phyloP scores from a whole-genome alignment of 331 rosid genomes.

The Acacia pycnantha region DNA sequence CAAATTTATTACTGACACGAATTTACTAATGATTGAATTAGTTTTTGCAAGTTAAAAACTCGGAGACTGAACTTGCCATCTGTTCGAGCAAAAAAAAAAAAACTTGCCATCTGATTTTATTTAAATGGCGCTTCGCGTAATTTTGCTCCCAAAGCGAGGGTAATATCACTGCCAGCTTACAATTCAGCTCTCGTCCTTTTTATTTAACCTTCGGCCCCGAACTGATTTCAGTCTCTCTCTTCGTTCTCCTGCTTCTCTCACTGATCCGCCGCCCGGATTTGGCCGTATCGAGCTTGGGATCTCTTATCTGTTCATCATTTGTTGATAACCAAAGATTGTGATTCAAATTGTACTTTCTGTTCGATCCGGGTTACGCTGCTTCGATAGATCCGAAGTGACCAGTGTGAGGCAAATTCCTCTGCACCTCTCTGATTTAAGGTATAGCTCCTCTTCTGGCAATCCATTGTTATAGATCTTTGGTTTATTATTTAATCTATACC shows the following conservation, averaged over 20 bases:
- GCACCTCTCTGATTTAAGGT: constrained; percentile 20
- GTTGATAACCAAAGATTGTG: not conserved
- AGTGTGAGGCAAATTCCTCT: not conserved
- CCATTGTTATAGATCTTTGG: constrained; percentile 21
- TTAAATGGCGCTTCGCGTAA: constrained; percentile 41
- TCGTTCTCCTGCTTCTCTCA: not conserved
- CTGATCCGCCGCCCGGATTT: constrained; percentile 46
- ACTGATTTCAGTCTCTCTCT: not conserved
- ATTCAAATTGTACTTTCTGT: not conserved
- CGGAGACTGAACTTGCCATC: too few species aligned
- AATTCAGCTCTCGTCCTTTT: constrained; percentile 13
- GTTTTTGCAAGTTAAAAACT: too few species aligned
- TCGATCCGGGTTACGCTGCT: not conserved
- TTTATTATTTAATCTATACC: not conserved
- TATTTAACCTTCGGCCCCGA: not conserved
- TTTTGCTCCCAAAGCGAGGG: constrained; percentile 31
- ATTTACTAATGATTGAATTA: too few species aligned
- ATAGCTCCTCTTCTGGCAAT: not conserved
- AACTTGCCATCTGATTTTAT: too few species aligned
- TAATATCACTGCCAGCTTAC: not conserved
- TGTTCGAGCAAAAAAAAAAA: too few species aligned
- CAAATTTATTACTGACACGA: too few species aligned
- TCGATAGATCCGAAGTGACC: constrained; percentile 20
- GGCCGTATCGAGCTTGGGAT: not conserved
- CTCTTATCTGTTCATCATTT: not conserved